phyloP scores from a whole-genome alignment of 129 eudicot species.

The Arctium lappa region DNA sequence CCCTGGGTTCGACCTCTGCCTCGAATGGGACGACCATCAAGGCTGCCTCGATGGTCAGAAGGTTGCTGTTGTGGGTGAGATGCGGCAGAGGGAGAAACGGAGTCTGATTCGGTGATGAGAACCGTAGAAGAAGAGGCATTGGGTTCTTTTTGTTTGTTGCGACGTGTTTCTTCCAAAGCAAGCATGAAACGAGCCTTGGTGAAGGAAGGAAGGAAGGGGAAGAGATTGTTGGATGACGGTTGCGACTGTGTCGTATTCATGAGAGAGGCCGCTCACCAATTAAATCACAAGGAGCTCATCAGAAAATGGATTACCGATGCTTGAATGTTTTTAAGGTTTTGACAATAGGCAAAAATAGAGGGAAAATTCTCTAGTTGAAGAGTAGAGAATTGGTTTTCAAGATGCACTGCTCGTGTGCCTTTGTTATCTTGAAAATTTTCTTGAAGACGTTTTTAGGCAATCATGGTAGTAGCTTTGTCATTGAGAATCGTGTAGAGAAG shows the following conservation, averaged over 20 bases:
- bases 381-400: background rate
- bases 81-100: background rate
- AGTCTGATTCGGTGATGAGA: background rate
- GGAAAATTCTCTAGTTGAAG: background rate
- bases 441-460: background rate
- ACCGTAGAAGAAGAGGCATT: background rate
- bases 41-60: background rate
- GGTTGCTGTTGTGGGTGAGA: background rate
- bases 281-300: background rate
- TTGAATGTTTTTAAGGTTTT: background rate
- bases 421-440: background rate
- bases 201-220: no score
- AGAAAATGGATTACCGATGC: no score
- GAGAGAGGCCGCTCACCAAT: background rate
- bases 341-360: background rate
- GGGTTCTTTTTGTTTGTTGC: background rate
- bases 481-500: background rate
- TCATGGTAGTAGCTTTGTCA: background rate
- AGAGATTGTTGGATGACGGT: background rate
- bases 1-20: background rate
- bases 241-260: background rate
- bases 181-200: no score
- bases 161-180: background rate
- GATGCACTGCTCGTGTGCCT: background rate
- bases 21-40: background rate